Base-by-base conservation (phyloP, 345 rosid species). In the Salix caprea region DNA sequence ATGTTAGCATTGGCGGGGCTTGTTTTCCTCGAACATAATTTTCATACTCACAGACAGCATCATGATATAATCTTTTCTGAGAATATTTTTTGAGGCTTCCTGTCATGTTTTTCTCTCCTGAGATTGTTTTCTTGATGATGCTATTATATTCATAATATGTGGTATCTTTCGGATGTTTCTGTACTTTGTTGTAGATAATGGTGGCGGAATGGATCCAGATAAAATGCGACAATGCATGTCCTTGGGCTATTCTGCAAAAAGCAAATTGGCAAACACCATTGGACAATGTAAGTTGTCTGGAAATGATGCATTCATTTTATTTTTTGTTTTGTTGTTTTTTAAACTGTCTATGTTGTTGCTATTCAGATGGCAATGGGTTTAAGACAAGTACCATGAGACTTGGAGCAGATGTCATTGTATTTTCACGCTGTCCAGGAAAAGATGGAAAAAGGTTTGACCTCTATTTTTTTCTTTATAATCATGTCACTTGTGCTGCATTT, bases 301-400 rank as follows among this genome's bases (percentile, higher is more conserved):
- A 28, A 5, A 30, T 48, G 14, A 54, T 81, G 24, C 19, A 6
- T 76, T 4, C 58, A 37, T 13, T 71, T 30, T 42, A 40, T 46
- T 60, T 18, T 42, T 40, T 28, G 19, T 18, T 13, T 9, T 39
- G 21, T 67, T 8, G 28, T 36, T 67, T 78, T 77, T 44, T 24
- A 58, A 68, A 19, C 18, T 15, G 18, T 67, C 15, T 13, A 24
- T 70, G 50, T 70, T 5, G 67, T 66, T 65, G 72, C 46, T 74
- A 46, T 46, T 26, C 86, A 94, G 98, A 94, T 92, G 97, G 98
- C 16, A 94, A 94, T 84, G 98, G 98, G 54, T 94, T 94, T 79
- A 94, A 94, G 90, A 95, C 99, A 15, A 95, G 99, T 83, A 95
- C 98, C 54, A 94, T 95, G 99, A 91, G 99, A 80, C 96, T 95